Evolutionary conservation across 176 grass and related monocot species (phyloP).

Genomic region (Avena sativa): DNA sequence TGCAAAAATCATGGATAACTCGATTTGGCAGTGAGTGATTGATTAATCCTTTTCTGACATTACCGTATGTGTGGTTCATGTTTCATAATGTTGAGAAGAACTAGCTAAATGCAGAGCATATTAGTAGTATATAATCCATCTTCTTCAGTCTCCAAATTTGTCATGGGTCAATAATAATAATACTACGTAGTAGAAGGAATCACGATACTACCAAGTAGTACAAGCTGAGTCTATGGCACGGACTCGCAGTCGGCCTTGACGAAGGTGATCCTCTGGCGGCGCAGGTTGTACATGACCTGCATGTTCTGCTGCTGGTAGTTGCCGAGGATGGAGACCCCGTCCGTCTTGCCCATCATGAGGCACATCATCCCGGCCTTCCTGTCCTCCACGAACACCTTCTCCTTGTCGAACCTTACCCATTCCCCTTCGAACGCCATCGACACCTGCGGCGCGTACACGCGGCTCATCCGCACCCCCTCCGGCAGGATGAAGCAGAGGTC

Average conservation of each 20-base stretch:
- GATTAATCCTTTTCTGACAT: too few species aligned
- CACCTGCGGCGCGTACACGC: slow-evolving; percentile 57
- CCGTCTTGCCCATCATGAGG: slow-evolving; percentile 54
- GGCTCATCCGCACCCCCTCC: slow-evolving; percentile 38
- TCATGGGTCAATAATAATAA: neutral
- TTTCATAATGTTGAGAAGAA: slow-evolving; percentile 21
- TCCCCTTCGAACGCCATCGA: slow-evolving; percentile 53
- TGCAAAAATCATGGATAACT: neutral
- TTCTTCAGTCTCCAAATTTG: slow-evolving; percentile 4
- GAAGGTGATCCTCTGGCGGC: slow-evolving; percentile 58
- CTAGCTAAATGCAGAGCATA: neutral
- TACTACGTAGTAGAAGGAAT: neutral
- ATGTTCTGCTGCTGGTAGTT: slow-evolving; percentile 78
- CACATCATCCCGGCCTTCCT: slow-evolving; percentile 52
- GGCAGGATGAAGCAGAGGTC: slow-evolving; percentile 74
- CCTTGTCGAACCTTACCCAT: slow-evolving; percentile 53
- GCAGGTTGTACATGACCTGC: slow-evolving; percentile 57
- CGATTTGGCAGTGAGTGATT: too few species aligned
- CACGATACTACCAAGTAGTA: neutral
- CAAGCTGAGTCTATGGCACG: neutral
- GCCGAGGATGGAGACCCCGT: slow-evolving; percentile 59
- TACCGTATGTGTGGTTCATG: neutral
- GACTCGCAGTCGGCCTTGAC: slow-evolving; percentile 42
- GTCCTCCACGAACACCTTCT: slow-evolving; percentile 56
- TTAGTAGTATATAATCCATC: neutral